A percentile compares a stretch with the other conserved stretches of the same genome.
Conservation (phyloP, 148 eudicot species). For the Tetragonia tetragonoides region DNA sequence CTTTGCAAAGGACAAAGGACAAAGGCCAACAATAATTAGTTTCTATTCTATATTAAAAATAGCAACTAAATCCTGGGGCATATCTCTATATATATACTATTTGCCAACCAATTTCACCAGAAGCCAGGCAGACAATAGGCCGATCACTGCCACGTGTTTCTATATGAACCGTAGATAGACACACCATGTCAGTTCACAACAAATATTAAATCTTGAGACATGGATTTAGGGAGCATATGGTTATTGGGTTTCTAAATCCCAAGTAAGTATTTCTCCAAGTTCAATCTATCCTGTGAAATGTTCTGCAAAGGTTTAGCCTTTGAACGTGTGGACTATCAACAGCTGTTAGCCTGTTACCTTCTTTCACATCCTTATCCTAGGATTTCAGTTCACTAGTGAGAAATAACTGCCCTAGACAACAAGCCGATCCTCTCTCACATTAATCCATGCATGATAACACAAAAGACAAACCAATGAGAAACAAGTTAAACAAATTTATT, state of each 20-base stretch:
- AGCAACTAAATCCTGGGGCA: not conserved
- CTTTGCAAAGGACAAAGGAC: too few species aligned
- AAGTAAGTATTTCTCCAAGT: constrained; percentile 14
- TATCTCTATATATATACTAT: not conserved
- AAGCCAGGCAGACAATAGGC: not conserved
- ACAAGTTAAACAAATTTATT: not conserved
- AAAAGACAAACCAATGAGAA: constrained; percentile 24
- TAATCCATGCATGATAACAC: constrained; percentile 31
- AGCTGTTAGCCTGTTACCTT: constrained; percentile 11
- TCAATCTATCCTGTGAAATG: not conserved
- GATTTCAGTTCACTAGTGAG: constrained; percentile 5
- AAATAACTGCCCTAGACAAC: constrained; percentile 32
- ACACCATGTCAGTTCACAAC: not conserved
- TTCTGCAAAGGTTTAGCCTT: not conserved
- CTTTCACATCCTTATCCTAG: not conserved
- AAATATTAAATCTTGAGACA: constrained; percentile 3
- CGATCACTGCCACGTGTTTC: constrained; percentile 4
- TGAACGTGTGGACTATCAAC: constrained; percentile 23
- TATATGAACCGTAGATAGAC: not conserved
- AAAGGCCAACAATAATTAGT: not conserved
- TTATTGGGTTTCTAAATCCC: constrained; percentile 31
- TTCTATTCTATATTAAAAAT: not conserved
- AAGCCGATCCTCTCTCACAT: constrained; percentile 45
- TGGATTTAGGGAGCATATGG: constrained; percentile 19
- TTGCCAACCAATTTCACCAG: not conserved